Conservation (phyloP, 345 rosid genomes). For the Populus alba region DNA sequence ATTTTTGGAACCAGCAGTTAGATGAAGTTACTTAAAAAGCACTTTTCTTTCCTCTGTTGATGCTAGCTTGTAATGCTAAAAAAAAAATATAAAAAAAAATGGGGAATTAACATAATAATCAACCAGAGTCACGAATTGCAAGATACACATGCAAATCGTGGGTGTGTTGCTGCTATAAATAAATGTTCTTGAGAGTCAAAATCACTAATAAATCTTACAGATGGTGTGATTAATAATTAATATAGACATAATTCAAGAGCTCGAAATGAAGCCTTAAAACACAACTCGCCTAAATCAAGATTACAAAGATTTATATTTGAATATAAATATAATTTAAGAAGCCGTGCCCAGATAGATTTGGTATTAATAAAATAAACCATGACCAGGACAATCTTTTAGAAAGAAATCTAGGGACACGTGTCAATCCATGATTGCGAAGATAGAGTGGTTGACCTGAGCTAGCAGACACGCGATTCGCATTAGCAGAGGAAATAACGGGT, state of each 20-base stretch:
- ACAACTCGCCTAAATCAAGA: no score
- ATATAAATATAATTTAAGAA: no score
- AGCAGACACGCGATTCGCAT: slow-evolving; percentile 15
- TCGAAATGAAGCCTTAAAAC: no score
- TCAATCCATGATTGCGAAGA: neutral
- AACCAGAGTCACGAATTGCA: no score
- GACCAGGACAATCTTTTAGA: neutral
- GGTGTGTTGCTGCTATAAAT: no score
- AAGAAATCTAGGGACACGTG: slow-evolving; percentile 2
- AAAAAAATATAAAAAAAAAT: no score
- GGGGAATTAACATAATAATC: neutral
- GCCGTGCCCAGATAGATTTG: neutral
- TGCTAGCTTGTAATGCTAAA: slow-evolving; percentile 15
- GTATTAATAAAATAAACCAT: neutral
- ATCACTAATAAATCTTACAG: no score
- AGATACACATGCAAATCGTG: no score
- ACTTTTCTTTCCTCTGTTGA: neutral
- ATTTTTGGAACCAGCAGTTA: neutral
- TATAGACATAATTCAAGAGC: no score
- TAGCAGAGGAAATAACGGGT: slow-evolving; percentile 7
- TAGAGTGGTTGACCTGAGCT: neutral
- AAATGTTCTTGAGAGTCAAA: no score
- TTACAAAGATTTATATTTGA: no score
- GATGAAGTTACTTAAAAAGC: neutral
- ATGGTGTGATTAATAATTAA: no score